A percentile compares a stretch with the other conserved stretches of the same genome.
These are phyloP conservation scores for Linum trigynum DNA, from an alignment of 345 rosid species.

Conservation along the genomic window DNA sequence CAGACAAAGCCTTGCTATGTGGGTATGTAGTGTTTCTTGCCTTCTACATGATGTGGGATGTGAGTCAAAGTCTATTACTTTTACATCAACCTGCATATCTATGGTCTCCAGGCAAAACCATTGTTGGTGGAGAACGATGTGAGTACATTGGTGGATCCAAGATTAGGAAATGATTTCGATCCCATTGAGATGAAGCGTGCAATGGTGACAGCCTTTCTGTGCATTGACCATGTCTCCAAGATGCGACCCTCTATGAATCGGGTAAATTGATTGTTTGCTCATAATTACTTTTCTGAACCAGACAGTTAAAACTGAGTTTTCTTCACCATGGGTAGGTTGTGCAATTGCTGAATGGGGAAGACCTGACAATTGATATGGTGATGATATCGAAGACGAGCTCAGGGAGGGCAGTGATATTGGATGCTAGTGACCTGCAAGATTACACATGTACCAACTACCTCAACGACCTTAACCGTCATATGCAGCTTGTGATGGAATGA, in stretches of 20 bases:
- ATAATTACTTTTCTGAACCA: background rate
- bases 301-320: no score
- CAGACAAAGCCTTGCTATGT: slow-evolving; percentile 73
- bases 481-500: slow-evolving; percentile 71
- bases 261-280: slow-evolving; percentile 23
- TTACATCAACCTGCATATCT: no score
- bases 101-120: slow-evolving; percentile 57
- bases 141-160: slow-evolving; percentile 54
- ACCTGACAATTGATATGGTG: slow-evolving; percentile 20
- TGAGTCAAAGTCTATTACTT: no score
- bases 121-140: slow-evolving; percentile 39
- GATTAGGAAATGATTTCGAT: slow-evolving; percentile 44
- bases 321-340: slow-evolving; percentile 34
- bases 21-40: slow-evolving; percentile 43
- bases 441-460: slow-evolving; percentile 58
- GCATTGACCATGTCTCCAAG: slow-evolving; percentile 52
- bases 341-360: slow-evolving; percentile 54
- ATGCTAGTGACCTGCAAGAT: slow-evolving; percentile 60
- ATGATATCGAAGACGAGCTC: slow-evolving; percentile 33
- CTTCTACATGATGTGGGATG: no score
- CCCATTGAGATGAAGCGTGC: slow-evolving; percentile 49
- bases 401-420: slow-evolving; percentile 34
- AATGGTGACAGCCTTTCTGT: slow-evolving; percentile 61
- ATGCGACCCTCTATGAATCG: slow-evolving; percentile 69
- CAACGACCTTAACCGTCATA: slow-evolving; percentile 66